These are phyloP conservation scores for Diaporthe citri DNA, from an alignment of 2,329 filamentous ascomycete species.

Conservation along the genomic window DNA sequence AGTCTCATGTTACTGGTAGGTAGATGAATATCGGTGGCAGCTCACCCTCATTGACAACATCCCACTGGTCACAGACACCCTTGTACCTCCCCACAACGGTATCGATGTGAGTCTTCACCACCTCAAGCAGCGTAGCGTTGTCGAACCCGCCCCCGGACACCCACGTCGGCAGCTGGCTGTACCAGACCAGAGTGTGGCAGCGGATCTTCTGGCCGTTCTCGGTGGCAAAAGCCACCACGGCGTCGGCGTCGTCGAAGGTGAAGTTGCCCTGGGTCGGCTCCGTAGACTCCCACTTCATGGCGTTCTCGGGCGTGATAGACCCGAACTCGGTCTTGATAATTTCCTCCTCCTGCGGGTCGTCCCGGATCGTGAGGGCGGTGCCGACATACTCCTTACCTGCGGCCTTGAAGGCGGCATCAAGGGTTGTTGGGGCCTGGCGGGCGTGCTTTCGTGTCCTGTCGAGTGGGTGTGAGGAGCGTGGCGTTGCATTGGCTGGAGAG, in stretches of 20 bases:
- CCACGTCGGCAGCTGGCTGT: constrained; percentile 65
- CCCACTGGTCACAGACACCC: constrained; percentile 64
- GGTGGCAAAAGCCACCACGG: constrained; percentile 55
- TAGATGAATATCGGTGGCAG: not conserved
- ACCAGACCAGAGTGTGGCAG: constrained; percentile 66
- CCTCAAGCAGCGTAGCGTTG: constrained; percentile 62
- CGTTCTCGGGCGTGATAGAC: constrained; percentile 64
- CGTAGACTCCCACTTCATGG: constrained; percentile 67
- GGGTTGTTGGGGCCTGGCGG: constrained; percentile 23
- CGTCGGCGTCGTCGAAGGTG: constrained; percentile 66
- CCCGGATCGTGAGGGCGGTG: constrained; percentile 67
- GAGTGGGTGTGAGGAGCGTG: not conserved
- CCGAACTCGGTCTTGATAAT: constrained; percentile 68
- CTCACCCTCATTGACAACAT: constrained; percentile 64
- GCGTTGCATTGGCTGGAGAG: not conserved
- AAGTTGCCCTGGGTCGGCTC: constrained; percentile 68
- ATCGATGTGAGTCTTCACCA: constrained; percentile 66
- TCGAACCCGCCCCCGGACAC: constrained; percentile 61
- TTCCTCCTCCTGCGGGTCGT: constrained; percentile 63
- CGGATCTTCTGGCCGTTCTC: constrained; percentile 59
- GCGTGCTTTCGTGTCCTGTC: not conserved
- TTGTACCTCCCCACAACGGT: constrained; percentile 58
- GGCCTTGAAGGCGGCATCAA: constrained; percentile 46
- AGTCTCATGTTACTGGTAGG: not conserved
- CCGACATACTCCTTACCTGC: constrained; percentile 62